Conservation (phyloP, 2,329 filamentous ascomycete genomes). For the Aspergillus pseudoglaucus region DNA sequence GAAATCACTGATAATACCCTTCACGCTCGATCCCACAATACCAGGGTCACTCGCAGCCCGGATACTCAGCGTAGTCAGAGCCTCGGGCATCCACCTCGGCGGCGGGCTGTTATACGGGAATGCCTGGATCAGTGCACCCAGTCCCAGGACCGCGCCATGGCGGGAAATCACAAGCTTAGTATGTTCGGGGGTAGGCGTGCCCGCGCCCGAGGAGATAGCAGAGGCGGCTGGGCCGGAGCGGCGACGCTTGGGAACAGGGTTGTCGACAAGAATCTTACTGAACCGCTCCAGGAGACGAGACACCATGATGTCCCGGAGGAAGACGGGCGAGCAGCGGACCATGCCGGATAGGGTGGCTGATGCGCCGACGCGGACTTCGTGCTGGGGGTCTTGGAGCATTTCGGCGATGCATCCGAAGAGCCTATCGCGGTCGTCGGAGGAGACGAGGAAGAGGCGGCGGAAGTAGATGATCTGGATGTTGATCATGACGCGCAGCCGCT, state of each 20-base stretch:
- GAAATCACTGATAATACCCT: constrained; percentile 89
- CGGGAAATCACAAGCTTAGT: constrained; percentile 73
- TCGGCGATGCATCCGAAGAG: constrained; percentile 90
- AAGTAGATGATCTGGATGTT: constrained; percentile 99
- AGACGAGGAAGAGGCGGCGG: constrained; percentile 84
- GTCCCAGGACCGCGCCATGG: constrained; percentile 84
- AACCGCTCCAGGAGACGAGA: constrained; percentile 70
- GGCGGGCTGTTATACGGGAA: constrained; percentile 95
- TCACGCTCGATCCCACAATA: constrained; percentile 91
- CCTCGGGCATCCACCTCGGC: constrained; percentile 87
- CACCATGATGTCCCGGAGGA: constrained; percentile 72
- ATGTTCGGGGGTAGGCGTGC: constrained; percentile 46
- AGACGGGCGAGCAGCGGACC: constrained; percentile 87
- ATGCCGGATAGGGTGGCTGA: constrained; percentile 89
- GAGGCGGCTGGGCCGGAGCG: constrained; percentile 35
- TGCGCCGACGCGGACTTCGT: constrained; percentile 91
- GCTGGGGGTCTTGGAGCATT: constrained; percentile 86
- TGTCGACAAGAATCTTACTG: constrained; percentile 66
- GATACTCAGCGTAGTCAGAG: constrained; percentile 75
- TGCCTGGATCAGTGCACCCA: constrained; percentile 86
- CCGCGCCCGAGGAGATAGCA: constrained; percentile 38
- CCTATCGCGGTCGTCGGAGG: constrained; percentile 63
- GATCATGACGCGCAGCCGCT: constrained; percentile 86
- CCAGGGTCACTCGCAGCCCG: constrained; percentile 83
- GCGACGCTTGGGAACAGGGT: constrained; percentile 64